Base-by-base conservation (phyloP, 768 basidiomycete species). In the Lepiota brunneoincarnata region DNA sequence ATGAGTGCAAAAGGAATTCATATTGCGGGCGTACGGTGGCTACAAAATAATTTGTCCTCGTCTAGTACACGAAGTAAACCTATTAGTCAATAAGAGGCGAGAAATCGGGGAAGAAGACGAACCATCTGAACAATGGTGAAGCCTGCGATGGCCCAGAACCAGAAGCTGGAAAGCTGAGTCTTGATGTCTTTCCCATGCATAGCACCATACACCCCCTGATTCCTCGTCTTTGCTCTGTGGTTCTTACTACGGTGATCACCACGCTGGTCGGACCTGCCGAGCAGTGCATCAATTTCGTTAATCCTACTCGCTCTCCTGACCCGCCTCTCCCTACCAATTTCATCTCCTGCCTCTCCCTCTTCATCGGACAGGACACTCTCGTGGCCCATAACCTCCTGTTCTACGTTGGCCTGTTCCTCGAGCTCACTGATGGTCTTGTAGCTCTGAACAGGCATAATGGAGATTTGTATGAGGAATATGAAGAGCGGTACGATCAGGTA, bases 11-110 rank as follows among this genome's bases (percentile, higher is more conserved):
- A 17, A 46, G 52, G 38, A 54, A 44, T 37, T 45, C 51, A 23
- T 46, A 40, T 38, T 45, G 52, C 36, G 44, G 17, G 5, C 43
- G 44, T 15, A 46, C 15, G 44, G 36, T 54, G 35, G 52, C 44
- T 11, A 54, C 51, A 23, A 54, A 47, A 36, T 51, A 43, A 42
- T 51, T 43, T n/a, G 35, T 51, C 35, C 50, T 51, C 17, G 35
- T 14, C 50, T 51, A 21, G 23, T 9, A 14, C n/a, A 26, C 12
- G 21, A 15, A 31, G 21, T 24, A 15, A 9, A 35, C 7, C 3
- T 11, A 35, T 42, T 21, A 34, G 31, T 26, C 31, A 31, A 23
- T n/a, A 6, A 6, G n/a, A 9, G 24, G 43, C 24, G n/a, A 26
- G 34, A 26, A 37, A 31, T 31, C 2, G 20, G 23, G 12, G 14